Evolutionary conservation across 148 eudicot genomes (phyloP).

Genomic region (Simmondsia chinensis): DNA sequence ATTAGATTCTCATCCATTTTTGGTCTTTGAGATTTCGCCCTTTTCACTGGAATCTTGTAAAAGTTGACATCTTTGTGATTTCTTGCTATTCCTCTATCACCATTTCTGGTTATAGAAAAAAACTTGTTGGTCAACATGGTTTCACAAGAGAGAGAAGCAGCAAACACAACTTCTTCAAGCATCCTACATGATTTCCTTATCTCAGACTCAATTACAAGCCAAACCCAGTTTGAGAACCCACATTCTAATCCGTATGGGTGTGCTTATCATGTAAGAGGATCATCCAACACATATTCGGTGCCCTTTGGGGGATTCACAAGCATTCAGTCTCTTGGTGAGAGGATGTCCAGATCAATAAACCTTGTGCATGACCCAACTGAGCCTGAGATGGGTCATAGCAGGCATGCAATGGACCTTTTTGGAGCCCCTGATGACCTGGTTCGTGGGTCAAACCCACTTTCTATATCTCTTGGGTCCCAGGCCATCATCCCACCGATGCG

Average conservation of each 20-base stretch:
- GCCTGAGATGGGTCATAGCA: conserved; percentile 30
- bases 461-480: conserved; percentile 57
- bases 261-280: conserved; percentile 7
- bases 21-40: conserved; percentile 28
- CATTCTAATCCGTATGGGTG: conserved; percentile 38
- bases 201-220: conserved; percentile 31
- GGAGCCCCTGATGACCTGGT: conserved; percentile 37
- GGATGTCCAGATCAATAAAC: conserved; percentile 44
- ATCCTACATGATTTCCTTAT: conserved; percentile 57
- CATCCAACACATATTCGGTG: conserved; percentile 17
- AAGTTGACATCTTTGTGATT: conserved; percentile 36
- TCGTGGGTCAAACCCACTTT: conserved; percentile 36
- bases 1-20: conserved; percentile 20
- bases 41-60: conserved; percentile 35
- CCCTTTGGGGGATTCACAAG: conserved; percentile 19
- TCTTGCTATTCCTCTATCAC: conserved; percentile 13
- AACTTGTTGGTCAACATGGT: conserved; percentile 39
- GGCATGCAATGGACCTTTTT: conserved; percentile 52
- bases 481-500: conserved; percentile 32
- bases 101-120: conserved; percentile 11
- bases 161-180: conserved; percentile 35
- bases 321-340: conserved; percentile 42
- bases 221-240: conserved; percentile 43
- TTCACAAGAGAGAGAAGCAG: conserved; percentile 43
- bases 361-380: conserved; percentile 34